Base-by-base conservation (phyloP, 345 rosid species). In the Acer yangbiense region DNA sequence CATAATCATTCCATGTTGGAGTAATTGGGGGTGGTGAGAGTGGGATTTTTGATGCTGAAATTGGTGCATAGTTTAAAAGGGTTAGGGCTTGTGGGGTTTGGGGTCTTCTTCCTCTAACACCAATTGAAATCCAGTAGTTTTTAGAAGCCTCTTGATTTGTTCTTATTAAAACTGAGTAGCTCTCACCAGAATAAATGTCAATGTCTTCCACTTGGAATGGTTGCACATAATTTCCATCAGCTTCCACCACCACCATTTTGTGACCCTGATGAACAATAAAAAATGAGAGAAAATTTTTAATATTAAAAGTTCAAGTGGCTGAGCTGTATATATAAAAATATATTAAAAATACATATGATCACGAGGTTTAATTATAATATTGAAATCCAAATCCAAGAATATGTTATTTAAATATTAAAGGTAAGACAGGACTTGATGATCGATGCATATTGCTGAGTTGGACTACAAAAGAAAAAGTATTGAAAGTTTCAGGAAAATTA, bases 101-200 rank as follows among this genome's bases (percentile, higher is more conserved):
- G 8, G 93, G 91, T 64, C 80, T 77, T 27, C 97, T 85, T 68
- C 88, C 94, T 44, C 89, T 78, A 17, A 91, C 92, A 20, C 93
- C 92, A 21, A 79, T 32, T 25, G 93, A 86, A 74, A 92, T 81
- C 83, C 87, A 91, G 63, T 93, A 94, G 72, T 91, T 91, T 0
- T 71, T 46, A 0, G 84, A 64, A 1, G 93, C 88, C 16, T 83
- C 69, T 78, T 90, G 90, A 52, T 90, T 32, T 9, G 99, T 91
- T 12, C 54, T 85, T 3, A 95, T 50, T 7, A 95, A 76, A 2
- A 95, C 86, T 0, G 99, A 95, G 88, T 93, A 95, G 81, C 83
- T 92, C 65, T 95, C 94, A 62, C 99, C 99, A 11, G 94, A 92
- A 50, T 93, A 91, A 32, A 93, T 84, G 82, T 90, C 93, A 58